phyloP scores from a whole-genome alignment of 495 filamentous ascomycete species.

The Hypoxylon cercidicola region DNA sequence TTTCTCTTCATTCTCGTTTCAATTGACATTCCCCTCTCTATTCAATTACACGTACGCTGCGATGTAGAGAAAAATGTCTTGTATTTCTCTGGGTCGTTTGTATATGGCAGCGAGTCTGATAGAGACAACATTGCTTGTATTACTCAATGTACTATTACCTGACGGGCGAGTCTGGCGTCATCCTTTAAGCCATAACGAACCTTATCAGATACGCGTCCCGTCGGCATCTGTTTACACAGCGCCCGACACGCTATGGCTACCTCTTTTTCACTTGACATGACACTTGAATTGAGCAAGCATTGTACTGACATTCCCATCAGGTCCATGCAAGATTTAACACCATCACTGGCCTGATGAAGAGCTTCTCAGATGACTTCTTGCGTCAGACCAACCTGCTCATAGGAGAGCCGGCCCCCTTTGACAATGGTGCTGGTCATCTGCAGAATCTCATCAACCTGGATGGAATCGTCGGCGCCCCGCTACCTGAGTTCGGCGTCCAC shows the following conservation, averaged over 20 bases:
- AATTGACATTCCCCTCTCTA: no score
- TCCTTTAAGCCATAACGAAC: not conserved
- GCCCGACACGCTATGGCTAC: not conserved
- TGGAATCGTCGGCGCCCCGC: constrained; percentile 44
- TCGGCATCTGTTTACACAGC: not conserved
- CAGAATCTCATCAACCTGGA: constrained; percentile 62
- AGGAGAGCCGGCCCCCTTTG: constrained; percentile 64
- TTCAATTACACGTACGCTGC: no score
- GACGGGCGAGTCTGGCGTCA: no score
- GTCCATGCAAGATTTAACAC: constrained; percentile 77
- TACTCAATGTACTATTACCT: not conserved
- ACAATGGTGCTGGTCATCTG: constrained; percentile 55
- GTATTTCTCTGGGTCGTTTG: no score
- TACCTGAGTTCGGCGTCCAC: constrained; percentile 48
- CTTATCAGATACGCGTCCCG: not conserved
- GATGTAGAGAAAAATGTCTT: no score
- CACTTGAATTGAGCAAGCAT: not conserved
- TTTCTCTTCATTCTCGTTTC: not conserved
- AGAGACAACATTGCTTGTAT: not conserved
- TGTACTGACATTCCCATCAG: constrained; percentile 57
- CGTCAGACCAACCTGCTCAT: constrained; percentile 84
- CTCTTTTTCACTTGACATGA: no score
- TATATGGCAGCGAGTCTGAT: no score
- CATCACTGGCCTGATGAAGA: constrained; percentile 76
- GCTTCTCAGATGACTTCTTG: constrained; percentile 80